These are phyloP conservation scores for Nitzschia palea DNA, from an alignment of 108 stramenopile species.

Conservation along the genomic window DNA sequence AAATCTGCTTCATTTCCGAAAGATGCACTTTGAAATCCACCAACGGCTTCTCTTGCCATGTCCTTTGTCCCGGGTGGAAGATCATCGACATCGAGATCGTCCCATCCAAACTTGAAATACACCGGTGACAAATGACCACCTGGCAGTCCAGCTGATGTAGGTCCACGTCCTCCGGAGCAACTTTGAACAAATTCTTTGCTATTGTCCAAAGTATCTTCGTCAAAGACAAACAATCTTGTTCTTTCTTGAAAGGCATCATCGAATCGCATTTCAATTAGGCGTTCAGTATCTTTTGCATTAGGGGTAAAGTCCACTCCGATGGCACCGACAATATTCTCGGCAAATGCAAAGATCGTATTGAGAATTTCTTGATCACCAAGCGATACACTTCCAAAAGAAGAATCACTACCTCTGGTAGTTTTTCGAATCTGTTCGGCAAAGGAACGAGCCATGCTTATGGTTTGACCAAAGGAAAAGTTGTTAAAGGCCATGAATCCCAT, in stretches of 20 bases:
- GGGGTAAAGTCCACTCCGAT: constrained; percentile 82
- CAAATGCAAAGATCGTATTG: constrained; percentile 65
- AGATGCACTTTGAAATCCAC: constrained; percentile 74
- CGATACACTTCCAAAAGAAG: not conserved
- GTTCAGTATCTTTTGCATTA: constrained; percentile 52
- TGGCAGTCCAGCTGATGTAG: constrained; percentile 44
- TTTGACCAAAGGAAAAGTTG: constrained; percentile 76
- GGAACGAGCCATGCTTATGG: constrained; percentile 57
- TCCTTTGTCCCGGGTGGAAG: constrained; percentile 51
- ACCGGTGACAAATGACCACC: constrained; percentile 82
- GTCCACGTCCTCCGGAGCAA: constrained; percentile 22
- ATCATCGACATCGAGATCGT: constrained; percentile 45
- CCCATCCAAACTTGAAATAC: constrained; percentile 59
- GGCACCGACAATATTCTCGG: constrained; percentile 61
- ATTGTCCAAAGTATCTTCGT: constrained; percentile 73
- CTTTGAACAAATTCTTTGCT: constrained; percentile 45
- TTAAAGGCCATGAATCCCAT: constrained; percentile 76
- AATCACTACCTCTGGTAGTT: constrained; percentile 10
- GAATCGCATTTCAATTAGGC: constrained; percentile 63
- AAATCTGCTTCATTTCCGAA: constrained; percentile 72
- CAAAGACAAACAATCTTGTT: constrained; percentile 74
- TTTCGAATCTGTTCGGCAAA: constrained; percentile 68
- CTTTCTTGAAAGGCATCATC: constrained; percentile 50
- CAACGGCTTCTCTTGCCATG: constrained; percentile 68
- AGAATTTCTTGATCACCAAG: constrained; percentile 27